A percentile compares a stretch with the other conserved stretches of the same genome.
Evolutionary conservation across 441 rosid genomes (phyloP).

Genomic region (Bruguiera hainesii): DNA sequence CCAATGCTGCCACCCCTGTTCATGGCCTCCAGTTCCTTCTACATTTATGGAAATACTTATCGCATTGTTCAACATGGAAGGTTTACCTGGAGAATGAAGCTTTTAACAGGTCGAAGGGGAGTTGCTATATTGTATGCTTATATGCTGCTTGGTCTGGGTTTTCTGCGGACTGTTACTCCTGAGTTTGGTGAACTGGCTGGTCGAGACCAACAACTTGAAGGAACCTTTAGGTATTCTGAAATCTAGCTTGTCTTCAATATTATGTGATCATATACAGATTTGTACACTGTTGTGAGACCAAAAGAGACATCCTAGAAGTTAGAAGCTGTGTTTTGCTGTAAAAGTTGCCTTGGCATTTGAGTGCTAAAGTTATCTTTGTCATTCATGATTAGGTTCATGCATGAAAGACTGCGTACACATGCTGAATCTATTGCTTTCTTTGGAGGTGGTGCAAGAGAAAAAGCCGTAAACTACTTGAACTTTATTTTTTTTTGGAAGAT

Average conservation of each 20-base stretch:
- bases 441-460: slow-evolving; percentile 99
- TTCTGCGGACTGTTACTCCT: slow-evolving; percentile 87
- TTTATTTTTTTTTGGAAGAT: neutral
- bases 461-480: slow-evolving; percentile 65
- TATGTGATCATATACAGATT: no score
- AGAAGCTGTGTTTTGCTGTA: neutral
- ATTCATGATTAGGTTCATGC: slow-evolving; percentile 78
- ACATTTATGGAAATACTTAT: slow-evolving; percentile 7
- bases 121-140: slow-evolving; percentile 93
- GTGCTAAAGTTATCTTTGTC: slow-evolving; percentile 13
- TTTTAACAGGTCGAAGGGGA: slow-evolving; percentile 94
- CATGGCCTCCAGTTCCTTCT: no score
- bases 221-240: slow-evolving; percentile 80
- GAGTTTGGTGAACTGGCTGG: slow-evolving; percentile 95
- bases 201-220: slow-evolving; percentile 92
- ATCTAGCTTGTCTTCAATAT: neutral
- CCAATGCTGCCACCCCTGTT: no score
- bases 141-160: slow-evolving; percentile 97
- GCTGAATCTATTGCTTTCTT: slow-evolving; percentile 99
- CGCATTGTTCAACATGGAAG: slow-evolving; percentile 37
- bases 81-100: slow-evolving; percentile 99
- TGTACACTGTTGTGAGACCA: no score
- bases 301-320: no score
- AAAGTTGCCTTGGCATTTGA: slow-evolving; percentile 1
- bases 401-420: slow-evolving; percentile 95